Base-by-base conservation (phyloP, 306 rosid species). In the Senna siamea region DNA sequence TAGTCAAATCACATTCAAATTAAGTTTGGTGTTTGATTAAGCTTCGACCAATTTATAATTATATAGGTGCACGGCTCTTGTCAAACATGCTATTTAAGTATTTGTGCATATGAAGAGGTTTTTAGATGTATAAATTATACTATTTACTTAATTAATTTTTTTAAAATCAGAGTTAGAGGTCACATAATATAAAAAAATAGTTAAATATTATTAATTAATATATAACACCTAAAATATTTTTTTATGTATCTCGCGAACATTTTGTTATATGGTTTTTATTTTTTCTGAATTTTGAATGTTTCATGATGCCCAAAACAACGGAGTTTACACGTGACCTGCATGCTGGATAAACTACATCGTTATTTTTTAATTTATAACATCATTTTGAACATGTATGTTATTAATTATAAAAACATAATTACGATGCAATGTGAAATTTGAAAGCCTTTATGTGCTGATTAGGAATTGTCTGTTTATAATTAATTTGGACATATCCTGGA, bases 241-340 rank as follows among this genome's bases (percentile, higher is more conserved):
- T n/a, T n/a, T n/a, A 14, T 14, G 26, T 11, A 9, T 22, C 51
- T 62, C 15, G 5, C 12, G 2, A 58, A 28, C 1, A 12, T 4
- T 2, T 14, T n/a, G 66, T 12, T 9, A 18, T 52, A 8, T 52
- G 19, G 1, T 54, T 57, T 1, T 7, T 7, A 15, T 2, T 37
- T 30, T 63, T 54, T 19, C 12, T 22, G 13, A 13, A 13, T 12
- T n/a, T 15, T 17, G 30, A 10, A 17, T 50, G 48, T 18, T 6
- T 9, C 3, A 12, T 34, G 12, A 18, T 32, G 0, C 12, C 35
- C 48, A 7, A 51, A 34, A 5, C 11, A 10, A 51, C 7, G 35
- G 61, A 11, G 30, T 50, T 30, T 32, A 28, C 73, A 48, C 62
- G 62, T 51, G 74, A 52, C 26, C 8, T 69, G 74, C 34, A 52